phyloP scores from a whole-genome alignment of 106 monocot genomes.

The Dendrobium catenatum region DNA sequence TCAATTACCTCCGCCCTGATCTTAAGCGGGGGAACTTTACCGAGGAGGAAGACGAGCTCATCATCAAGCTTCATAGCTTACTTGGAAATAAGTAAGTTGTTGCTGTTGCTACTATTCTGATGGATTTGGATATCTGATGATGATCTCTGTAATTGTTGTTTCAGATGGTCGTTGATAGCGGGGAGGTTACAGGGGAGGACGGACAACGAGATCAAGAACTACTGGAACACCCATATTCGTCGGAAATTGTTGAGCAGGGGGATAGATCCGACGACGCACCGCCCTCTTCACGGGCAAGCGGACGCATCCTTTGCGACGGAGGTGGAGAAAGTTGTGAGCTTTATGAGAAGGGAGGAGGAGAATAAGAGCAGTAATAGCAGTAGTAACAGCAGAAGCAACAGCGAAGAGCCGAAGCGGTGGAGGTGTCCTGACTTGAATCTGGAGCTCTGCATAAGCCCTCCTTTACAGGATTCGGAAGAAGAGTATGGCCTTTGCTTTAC shows the following conservation, averaged over 20 bases:
- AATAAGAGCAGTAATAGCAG: no score
- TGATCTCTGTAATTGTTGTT: background rate
- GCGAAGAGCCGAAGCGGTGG: background rate
- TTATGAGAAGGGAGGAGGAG: no score
- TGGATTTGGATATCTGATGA: background rate
- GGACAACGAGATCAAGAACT: slow-evolving; percentile 86
- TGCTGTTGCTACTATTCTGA: no score
- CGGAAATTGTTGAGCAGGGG: slow-evolving; percentile 63
- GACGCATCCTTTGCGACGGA: background rate
- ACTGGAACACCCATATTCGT: slow-evolving; percentile 81
- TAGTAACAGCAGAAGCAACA: no score
- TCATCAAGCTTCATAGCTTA: slow-evolving; percentile 52
- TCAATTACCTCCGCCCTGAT: slow-evolving; percentile 44
- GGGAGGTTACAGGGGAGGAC: slow-evolving; percentile 76
- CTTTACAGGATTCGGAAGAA: background rate
- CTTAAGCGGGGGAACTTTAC: slow-evolving; percentile 57
- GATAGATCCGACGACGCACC: slow-evolving; percentile 59
- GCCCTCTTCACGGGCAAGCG: background rate
- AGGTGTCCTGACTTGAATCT: slow-evolving; percentile 5
- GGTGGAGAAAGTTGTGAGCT: background rate
- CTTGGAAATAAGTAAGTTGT: slow-evolving; percentile 36
- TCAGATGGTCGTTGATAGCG: slow-evolving; percentile 79
- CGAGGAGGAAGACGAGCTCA: slow-evolving; percentile 49
- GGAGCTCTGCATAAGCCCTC: background rate
- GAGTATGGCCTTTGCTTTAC: background rate